Base-by-base conservation (phyloP, 345 rosid genomes). In the Pistacia integerrima region DNA sequence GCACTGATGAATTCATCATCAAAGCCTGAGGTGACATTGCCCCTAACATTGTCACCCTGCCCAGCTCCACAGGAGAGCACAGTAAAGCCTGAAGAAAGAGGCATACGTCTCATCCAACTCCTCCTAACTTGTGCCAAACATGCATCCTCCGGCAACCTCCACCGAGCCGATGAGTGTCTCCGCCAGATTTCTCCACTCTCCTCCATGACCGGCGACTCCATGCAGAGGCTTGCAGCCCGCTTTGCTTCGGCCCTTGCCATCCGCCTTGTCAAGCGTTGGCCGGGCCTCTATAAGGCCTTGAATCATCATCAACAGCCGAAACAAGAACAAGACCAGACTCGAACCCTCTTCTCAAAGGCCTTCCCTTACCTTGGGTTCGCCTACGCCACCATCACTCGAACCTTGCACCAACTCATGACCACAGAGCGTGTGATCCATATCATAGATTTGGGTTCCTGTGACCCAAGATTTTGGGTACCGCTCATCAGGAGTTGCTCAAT, bases 221-320 rank as follows among this genome's bases (percentile, higher is more conserved):
- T 86, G 82, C 93, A 90, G 60, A 74, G 91, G 12, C 79, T 88
- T 7, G 85, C 90, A 0, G 84, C 86, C 12, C 56, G 75, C 49
- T 88, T 86, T 3, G 84, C 90, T 68, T 83, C 86, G 0, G 88
- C 87, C 35, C 80, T 90, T 0, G 88, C 89, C 6, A 61, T 75
- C n/a, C 87, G 86, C 12, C 80, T 88, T 3, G 77, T 86, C 73
- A 88, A 81, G 81, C 82, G 85, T 11, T 86, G 91, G 93, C 84
- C 84, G 0, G 90, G 93, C 58, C 57, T 86, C 16, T 74, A 83
- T 70, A 88, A 75, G 55, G 85, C 88, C 58, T 9, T 85, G 48
- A 86, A 78, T 75, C 76, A 71, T 49, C 13, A 74, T 11, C 74
- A 63, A n/a, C 51, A 17, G 16, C 79, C 71, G 9, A 30, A 41